phyloP scores from a whole-genome alignment of 2,329 filamentous ascomycete genomes.

The Aspergillus brunneoviolaceus region DNA sequence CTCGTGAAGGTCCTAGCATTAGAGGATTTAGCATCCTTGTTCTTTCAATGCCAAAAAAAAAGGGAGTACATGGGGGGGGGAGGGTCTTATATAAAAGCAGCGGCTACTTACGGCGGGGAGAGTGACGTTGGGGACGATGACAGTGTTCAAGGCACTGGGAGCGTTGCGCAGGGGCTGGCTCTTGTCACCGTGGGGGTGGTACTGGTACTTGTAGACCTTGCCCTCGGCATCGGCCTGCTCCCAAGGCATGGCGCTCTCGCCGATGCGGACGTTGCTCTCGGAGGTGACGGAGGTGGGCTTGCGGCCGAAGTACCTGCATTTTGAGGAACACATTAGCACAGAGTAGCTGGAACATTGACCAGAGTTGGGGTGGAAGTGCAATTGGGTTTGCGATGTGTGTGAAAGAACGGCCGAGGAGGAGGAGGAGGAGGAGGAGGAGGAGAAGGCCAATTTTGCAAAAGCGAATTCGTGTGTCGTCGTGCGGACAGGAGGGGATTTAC shows the following conservation, averaged over 20 bases:
- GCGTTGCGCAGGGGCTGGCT: conserved; percentile 77
- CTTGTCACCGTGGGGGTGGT: conserved; percentile 82
- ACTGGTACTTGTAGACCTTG: conserved; percentile 71
- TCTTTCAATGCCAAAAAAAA: neutral
- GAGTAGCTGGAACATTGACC: no score
- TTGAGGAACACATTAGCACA: neutral
- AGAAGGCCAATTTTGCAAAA: neutral
- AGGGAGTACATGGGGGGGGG: no score
- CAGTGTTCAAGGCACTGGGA: conserved; percentile 90
- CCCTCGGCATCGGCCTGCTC: conserved; percentile 64
- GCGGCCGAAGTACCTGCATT: conserved; percentile 60
- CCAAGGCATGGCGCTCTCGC: conserved; percentile 85
- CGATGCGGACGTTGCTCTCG: conserved; percentile 73
- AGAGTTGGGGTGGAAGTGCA: conserved; percentile 37
- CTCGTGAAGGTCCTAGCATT: conserved; percentile 76
- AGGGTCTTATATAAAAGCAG: neutral
- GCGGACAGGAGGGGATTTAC: conserved; percentile 34
- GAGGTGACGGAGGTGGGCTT: conserved; percentile 83
- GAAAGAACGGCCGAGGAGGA: neutral
- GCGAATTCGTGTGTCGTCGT: conserved; percentile 6
- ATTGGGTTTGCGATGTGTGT: neutral
- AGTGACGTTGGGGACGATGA: conserved; percentile 90
- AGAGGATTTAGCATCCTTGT: neutral
- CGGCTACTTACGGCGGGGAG: conserved; percentile 71
- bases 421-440: no score